Base-by-base conservation (phyloP, 2,329 filamentous ascomycete genomes). In the Cytospora paraplurivora region DNA sequence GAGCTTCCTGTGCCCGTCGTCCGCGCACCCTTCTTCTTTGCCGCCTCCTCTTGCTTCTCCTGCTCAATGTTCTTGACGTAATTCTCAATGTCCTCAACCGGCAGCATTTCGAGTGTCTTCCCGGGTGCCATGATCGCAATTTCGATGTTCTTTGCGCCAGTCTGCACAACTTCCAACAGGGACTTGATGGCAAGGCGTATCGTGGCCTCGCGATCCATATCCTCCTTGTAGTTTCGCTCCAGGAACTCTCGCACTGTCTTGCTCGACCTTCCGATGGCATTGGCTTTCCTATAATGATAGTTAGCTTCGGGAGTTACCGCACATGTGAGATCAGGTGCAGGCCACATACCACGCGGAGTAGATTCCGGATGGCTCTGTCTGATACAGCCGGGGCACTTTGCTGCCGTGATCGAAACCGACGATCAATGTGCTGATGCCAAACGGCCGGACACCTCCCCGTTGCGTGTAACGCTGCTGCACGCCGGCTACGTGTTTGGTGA, bases 391-490 rank as follows among this genome's bases (percentile, higher is more conserved):
- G 61, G 95, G 94, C 62, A 89, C 89, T 74, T 90, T 88, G 82
- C 93, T 94, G 71, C 91, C 92, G 71, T 93, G 91, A 81, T 99
- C 95, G 75, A 99, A 99, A n/a, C 95, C 95, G 67, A 99, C 94
- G 71, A 99, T 93, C 76, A 99, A 83, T 49, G 94, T 98, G 82
- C 93, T 97, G 77, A 99, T 97, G 67, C 95, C 95, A 74, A 99
- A 99, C n/a, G 95, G 95, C 73, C 95, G 85, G 59, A 99, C 95
- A 85, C 95, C 95, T 81, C 95, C 95, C 74, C 93, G 96, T 83
- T 99, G 95, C 55, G 95, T 99, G 84, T 99, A 99, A 78, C 93
- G 88, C 83, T 99, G 95, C 84, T 99, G 95, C 71, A 99, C 95
- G 63, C 94, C 92, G 60, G 95, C 95, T 68, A 99, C 90, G 74